A percentile compares a stretch with the other conserved stretches of the same genome.
Evolutionary conservation across 352 stramenopile genomes (phyloP).

Genomic region (Phytopythium montanum): DNA sequence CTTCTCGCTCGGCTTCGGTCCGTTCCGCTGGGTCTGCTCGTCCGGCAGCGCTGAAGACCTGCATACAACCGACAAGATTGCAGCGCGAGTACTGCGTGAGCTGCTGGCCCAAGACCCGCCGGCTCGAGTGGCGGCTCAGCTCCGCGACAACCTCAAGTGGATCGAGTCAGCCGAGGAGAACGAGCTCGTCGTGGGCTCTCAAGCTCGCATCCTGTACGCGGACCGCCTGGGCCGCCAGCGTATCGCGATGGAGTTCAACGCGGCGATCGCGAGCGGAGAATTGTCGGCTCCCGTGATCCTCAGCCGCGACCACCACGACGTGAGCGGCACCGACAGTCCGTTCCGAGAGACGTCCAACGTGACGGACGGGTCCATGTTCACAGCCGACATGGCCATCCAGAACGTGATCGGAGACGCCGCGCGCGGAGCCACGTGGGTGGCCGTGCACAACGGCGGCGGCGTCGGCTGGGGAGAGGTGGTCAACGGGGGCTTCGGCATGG

Average conservation of each 20-base stretch:
- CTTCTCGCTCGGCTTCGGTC: constrained; percentile 88
- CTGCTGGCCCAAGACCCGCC: constrained; percentile 46
- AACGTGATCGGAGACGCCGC: constrained; percentile 86
- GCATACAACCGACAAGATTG: constrained; percentile 75
- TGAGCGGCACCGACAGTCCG: constrained; percentile 84
- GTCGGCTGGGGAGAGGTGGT: constrained; percentile 88
- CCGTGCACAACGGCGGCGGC: constrained; percentile 88
- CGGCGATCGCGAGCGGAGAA: constrained; percentile 64
- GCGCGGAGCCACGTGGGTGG: constrained; percentile 83
- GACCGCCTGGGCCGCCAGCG: constrained; percentile 70
- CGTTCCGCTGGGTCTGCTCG: constrained; percentile 89
- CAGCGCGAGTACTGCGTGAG: constrained; percentile 59
- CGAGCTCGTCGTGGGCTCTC: constrained; percentile 84
- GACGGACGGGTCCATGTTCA: constrained; percentile 82
- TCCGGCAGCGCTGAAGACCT: constrained; percentile 63
- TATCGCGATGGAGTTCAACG: constrained; percentile 84
- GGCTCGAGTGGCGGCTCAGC: constrained; percentile 58
- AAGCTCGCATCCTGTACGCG: constrained; percentile 87
- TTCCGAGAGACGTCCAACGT: constrained; percentile 91
- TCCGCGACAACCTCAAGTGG: constrained; percentile 84
- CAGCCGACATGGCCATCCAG: constrained; percentile 88
- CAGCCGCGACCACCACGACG: constrained; percentile 87
- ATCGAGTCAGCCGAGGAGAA: constrained; percentile 84
- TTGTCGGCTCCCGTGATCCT: constrained; percentile 75
- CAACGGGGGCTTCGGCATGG: constrained; percentile 87